Evolutionary conservation across 2,329 filamentous ascomycete genomes (phyloP), one percentile per base, ranked within the genome.

Genomic region (Pyrenochaeta sp.): DNA sequence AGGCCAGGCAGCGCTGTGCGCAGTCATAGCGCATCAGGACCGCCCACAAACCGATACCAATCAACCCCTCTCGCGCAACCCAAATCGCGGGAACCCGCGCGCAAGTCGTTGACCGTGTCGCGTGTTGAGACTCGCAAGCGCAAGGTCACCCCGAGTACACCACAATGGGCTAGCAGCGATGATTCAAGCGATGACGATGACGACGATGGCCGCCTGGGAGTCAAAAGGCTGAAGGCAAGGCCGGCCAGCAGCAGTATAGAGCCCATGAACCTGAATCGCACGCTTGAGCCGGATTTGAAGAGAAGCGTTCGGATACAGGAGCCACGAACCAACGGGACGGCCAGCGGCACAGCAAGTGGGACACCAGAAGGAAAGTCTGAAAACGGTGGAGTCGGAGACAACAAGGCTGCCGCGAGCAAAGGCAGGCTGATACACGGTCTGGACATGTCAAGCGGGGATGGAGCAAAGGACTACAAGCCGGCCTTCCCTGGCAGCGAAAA

Each of bases 381-480:
- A 20, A 58, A 57, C 23, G 56, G 51, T 30, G 43, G 40, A 9
- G 51, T 46, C 2, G 41, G 50, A 9, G 62, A 60, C 43, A 56
- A 57, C n/a, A 56, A 54, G 46, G 54, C 53, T 2, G 39, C 57
- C 29, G 36, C 41, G 23, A 54, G 56, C 18, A 56, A 62, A 33
- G 60, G 63, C 17, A 60, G 47, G 33, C 58, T 78, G 21, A 71
- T 79, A 42, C 77, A 80, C 52, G 77, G 78, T 27, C 66, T 75
- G 30, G 67, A 77, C 30, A 73, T 80, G 56, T 77, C 77, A 11
- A 67, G 71, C 23, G 77, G 75, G n/a, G 68, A 66, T 7, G 67
- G 68, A 39, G 71, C 67, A 10, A 74, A 72, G 47, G 82, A 83
- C 59, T 87, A 82, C 70, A 81, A 78, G 58, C 78, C 79, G 21